Base-by-base conservation (phyloP, 495 filamentous ascomycete genomes). In the Daldinia bambusicola region DNA sequence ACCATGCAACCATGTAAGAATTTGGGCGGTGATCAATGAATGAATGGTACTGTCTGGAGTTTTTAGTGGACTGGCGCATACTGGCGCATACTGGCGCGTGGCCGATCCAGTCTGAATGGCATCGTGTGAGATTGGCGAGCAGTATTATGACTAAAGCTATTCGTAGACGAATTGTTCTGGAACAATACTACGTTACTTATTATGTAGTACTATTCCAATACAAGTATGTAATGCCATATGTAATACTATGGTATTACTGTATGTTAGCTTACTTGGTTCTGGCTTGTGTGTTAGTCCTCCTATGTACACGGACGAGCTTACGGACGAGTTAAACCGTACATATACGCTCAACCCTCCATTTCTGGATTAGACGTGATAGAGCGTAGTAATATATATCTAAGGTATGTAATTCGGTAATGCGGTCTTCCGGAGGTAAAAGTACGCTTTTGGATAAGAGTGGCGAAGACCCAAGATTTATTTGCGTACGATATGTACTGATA, bases 131-230 rank as follows among this genome's bases (percentile, higher is more conserved):
- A 71, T 67, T 66, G 58, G 69, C 69, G 63, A 67, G 63, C 12
- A 63, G 37, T 59, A 60, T 53, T 64, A 72, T 61, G 69, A 67
- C 59, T 55, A 64, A 67, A 48, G 8, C 2, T 59, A n/a, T 7
- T 18, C 34, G 31, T 30, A 22, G 52, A 34, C 52, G 69, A 67
- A 72, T 61, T 64, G 48, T 72, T 72, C 69, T 72, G 38, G 69
- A 71, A 72, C 55, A 30, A 67, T 72, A 60, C 58, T 52, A 63
- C 63, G 59, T 63, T 67, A 55, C 63, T 45, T 67, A 65, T n/a
- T 57, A 43, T 34, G 13, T 53, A 36, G 34, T 53, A 10, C 45
- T 50, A 26, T 26, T 26, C 3, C 26, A 26, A 26, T 26, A 26
- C 26, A 26, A 26, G 26, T 26, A 22, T n/a, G 50, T 52, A 48